Evolutionary conservation across 805 yeast species (phyloP).

Genomic region (Pichia insulana): DNA sequence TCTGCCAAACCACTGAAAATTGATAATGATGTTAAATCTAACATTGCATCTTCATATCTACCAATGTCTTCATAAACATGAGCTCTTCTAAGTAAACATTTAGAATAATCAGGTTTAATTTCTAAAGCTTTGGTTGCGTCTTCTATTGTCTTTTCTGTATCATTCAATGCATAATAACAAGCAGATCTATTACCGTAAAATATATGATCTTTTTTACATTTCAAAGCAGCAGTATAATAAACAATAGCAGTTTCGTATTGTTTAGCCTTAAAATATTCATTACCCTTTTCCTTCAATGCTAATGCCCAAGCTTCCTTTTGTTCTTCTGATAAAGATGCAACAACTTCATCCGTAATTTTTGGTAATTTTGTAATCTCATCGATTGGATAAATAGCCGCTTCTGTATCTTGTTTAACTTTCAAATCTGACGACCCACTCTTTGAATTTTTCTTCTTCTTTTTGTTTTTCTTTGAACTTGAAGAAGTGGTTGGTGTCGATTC

Average conservation of each 20-base stretch:
- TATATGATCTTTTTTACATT: conserved; percentile 72
- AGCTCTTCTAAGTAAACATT: conserved; percentile 90
- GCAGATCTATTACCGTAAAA: conserved; percentile 96
- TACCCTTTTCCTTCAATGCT: conserved; percentile 85
- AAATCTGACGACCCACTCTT: conserved; percentile 22
- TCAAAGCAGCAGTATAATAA: conserved; percentile 70
- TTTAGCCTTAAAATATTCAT: conserved; percentile 62
- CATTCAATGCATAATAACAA: conserved; percentile 75
- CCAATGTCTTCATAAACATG: conserved; percentile 80
- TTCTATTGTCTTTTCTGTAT: conserved; percentile 75
- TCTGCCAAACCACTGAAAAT: conserved; percentile 73
- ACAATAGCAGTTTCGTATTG: conserved; percentile 68
- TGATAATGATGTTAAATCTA: conserved; percentile 84
- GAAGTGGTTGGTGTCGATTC: conserved; percentile 8
- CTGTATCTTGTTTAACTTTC: conserved; percentile 12
- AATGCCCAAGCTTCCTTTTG: conserved; percentile 59
- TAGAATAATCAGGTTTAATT: conserved; percentile 82
- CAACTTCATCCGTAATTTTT: conserved; percentile 37
- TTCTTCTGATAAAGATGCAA: conserved; percentile 37
- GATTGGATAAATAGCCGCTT: conserved; percentile 37
- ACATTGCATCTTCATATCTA: conserved; percentile 74
- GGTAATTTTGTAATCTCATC: conserved; percentile 48
- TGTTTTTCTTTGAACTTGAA: conserved; percentile 26
- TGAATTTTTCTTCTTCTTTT: conserved; percentile 36
- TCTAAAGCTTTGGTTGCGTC: conserved; percentile 83